Base-by-base conservation (phyloP, 306 rosid species). In the Rosa chinensis region DNA sequence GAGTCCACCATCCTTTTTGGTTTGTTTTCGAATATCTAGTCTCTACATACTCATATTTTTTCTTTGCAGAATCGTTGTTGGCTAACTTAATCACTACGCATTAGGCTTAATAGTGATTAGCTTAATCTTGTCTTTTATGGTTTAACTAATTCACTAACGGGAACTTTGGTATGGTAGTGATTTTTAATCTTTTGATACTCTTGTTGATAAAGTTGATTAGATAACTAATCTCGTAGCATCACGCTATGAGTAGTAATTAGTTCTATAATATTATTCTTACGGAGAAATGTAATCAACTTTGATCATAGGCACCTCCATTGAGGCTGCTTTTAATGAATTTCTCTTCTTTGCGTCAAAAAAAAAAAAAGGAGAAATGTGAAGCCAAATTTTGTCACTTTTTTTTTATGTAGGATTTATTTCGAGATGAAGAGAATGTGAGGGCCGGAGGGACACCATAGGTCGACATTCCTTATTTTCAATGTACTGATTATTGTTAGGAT, bases 1-100 rank as follows among this genome's bases (percentile, higher is more conserved):
- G 80, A 71, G 61, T 66, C 84, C 81, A 85, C 74, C 69, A 63
- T 72, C 28, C 23, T 42, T 21, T 58, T 39, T 55, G 7, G 32
- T 47, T 25, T 74, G 66, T 74, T 66, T 61, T 56, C 28, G 11
- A 11, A 25, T 76, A 40, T 21, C 32, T 58, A 21, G 32, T 58
- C 64, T 21, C 32, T 9, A 52, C 0, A 17, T 17, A 48, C 52
- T 48, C 52, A 11, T 12, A 48, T 32, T 32, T 32, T 32, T 32
- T 32, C 3, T 32, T 32, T 32, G 53, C 14, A 37, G 25, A 66
- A 32, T 53, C 45, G 47, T 42, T 42, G 9, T 74, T 44, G 39
- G 7, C 5, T 28, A 6, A 13, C 72, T 66, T 78, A 50, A 39
- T 72, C 18, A 25, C 67, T 28, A 61, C 39, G 18, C 67, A 25